Percentiles rank a stretch among this genome's conserved stretches.
phyloP scores from a whole-genome alignment of 768 basidiomycete species.

The Ephemerocybe angulata region DNA sequence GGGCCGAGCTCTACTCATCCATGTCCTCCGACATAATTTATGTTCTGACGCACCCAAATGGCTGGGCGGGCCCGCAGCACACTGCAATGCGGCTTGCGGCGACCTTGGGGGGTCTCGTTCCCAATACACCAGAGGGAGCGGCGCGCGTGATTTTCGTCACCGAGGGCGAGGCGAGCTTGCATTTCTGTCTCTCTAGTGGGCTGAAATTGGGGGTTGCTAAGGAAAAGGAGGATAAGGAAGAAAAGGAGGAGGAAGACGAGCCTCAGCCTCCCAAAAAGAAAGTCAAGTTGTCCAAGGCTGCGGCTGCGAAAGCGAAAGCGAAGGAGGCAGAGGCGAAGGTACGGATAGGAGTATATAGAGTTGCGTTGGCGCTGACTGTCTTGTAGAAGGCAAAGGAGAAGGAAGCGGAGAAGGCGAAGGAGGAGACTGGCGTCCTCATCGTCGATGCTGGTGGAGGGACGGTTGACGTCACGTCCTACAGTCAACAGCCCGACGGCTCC shows the following conservation, averaged over 20 bases:
- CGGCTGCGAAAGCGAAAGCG: neutral
- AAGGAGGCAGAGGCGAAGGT: neutral
- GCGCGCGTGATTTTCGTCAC: conserved; percentile 48
- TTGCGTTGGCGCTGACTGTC: too few species aligned
- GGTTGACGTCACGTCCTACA: conserved; percentile 54
- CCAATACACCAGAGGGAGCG: conserved; percentile 30
- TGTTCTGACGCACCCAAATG: conserved; percentile 57
- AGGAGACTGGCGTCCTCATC: conserved; percentile 39
- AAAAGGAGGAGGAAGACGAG: too few species aligned
- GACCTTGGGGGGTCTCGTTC: conserved; percentile 44
- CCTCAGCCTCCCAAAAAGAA: neutral
- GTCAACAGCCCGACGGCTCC: conserved; percentile 19
- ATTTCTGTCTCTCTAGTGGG: conserved; percentile 49
- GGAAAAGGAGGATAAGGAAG: too few species aligned
- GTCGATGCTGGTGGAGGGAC: conserved; percentile 63
- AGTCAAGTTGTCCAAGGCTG: neutral
- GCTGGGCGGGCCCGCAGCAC: conserved; percentile 59
- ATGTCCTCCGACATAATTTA: conserved; percentile 40
- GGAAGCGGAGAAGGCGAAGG: neutral
- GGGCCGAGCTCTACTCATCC: conserved; percentile 40
- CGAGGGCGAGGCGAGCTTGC: conserved; percentile 57
- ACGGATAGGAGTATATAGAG: conserved; percentile 34
- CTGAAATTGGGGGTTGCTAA: conserved; percentile 33
- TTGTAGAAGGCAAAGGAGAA: neutral
- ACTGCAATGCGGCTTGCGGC: conserved; percentile 49